These are phyloP conservation scores for Apostasia shenzhenica DNA, from an alignment of 106 monocot species.

Conservation along the genomic window DNA sequence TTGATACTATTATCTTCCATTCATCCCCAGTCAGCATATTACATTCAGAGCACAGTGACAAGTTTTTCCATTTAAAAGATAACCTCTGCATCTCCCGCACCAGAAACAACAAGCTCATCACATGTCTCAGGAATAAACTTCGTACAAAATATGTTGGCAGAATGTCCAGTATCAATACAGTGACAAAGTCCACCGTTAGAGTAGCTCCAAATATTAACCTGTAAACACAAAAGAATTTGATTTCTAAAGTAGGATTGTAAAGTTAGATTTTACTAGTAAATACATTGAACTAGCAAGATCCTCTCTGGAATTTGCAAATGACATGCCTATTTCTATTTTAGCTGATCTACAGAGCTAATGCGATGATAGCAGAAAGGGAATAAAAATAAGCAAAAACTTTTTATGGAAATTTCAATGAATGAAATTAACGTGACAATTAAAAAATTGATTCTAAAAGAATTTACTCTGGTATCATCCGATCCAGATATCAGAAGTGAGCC, in stretches of 20 bases:
- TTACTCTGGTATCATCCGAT: constrained; percentile 92
- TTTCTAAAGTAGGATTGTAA: neutral
- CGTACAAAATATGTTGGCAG: constrained; percentile 93
- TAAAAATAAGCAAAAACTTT: too few relatives aligned
- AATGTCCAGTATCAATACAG: constrained; percentile 81
- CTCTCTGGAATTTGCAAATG: too few relatives aligned
- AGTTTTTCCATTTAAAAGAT: neutral
- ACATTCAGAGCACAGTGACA: neutral
- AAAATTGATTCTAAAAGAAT: neutral
- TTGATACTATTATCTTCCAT: constrained; percentile 1
- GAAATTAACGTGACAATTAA: too few relatives aligned
- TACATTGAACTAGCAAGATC: too few relatives aligned
- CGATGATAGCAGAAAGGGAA: too few relatives aligned
- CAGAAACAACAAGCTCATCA: constrained; percentile 87
- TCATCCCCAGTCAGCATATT: neutral
- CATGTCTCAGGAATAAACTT: constrained; percentile 92
- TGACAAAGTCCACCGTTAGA: constrained; percentile 34
- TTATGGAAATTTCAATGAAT: too few relatives aligned
- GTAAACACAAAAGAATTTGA: constrained; percentile 12
- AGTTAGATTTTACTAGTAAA: too few relatives aligned
- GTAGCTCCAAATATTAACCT: constrained; percentile 96
- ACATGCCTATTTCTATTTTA: too few relatives aligned
- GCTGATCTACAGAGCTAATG: too few relatives aligned
- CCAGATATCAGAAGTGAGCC: constrained; percentile 91
- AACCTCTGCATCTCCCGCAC: constrained; percentile 95